Base-by-base conservation (phyloP, 257 asterid species). In the Pogostemon cablin region DNA sequence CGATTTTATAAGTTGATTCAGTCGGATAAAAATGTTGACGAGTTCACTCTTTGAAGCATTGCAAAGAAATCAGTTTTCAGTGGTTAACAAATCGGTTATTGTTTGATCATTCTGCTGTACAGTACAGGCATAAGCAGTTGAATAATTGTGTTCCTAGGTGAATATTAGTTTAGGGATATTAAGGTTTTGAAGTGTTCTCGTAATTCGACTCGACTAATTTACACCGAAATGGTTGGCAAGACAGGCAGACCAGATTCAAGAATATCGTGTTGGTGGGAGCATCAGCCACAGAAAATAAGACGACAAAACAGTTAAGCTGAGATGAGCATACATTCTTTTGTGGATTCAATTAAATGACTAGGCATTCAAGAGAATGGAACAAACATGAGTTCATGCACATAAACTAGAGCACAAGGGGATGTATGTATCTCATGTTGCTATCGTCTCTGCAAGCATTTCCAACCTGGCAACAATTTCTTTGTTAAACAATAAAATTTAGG, bases 371-470 rank as follows among this genome's bases (percentile, higher is more conserved):
- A 50, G 11, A 7, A 38, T 8, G 38, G 9, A 9, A 34, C 35
- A 55, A 54, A 7, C 9, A 38, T 47, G 76, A 50, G 20, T 50
- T 32, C 54, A 39, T 65, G 72, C 56, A 62, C 47, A 46, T 10
- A 42, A 71, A 71, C 62, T 71, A 7, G 32, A 47, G 25, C 62
- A 20, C 0, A 37, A 37, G 61, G 68, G 65, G 68, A 57, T 73
- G 71, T 12, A 69, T 6, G 38, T 38, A 43, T 64, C 47, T 52
- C 52, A 34, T 54, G 72, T 73, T 60, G 3, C 72, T 56, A 39
- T 65, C 65, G 20, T 38, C 55, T 17, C 4, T 2, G 54, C 47
- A 32, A 9, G 10, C 53, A 25, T 25, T 61, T 54, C 50, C 69
- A 71, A 49, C 62, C 75, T 71, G 69, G 62, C 68, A 17, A 41